A percentile compares a stretch with the other conserved stretches of the same genome.
Conservation (phyloP, 495 filamentous ascomycete genomes). For the Achaetomiella virescens region DNA sequence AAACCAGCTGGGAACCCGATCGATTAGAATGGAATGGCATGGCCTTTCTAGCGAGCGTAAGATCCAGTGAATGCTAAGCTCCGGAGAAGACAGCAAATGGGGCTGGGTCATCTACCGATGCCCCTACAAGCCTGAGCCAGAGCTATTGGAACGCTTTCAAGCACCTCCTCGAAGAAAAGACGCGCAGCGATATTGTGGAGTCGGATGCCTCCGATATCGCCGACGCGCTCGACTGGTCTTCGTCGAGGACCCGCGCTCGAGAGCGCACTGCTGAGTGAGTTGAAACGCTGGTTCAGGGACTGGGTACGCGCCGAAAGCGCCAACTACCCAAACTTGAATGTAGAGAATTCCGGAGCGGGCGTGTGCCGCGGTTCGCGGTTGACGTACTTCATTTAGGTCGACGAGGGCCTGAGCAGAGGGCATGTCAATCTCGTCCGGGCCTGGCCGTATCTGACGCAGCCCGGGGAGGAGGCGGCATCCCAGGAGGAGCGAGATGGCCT, state of each 20-base stretch:
- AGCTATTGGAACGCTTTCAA: not conserved
- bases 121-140: not conserved
- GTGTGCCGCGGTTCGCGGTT: not conserved
- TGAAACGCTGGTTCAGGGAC: not conserved
- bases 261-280: not conserved
- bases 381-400: not conserved
- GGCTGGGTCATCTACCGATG: not conserved
- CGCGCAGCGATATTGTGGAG: not conserved
- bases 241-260: not conserved
- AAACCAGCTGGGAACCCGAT: no score
- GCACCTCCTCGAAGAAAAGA: not conserved
- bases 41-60: not conserved
- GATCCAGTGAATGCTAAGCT: not conserved
- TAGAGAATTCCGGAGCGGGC: not conserved
- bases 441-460: no score
- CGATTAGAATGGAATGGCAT: not conserved
- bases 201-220: not conserved
- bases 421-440: not conserved
- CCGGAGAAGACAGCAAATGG: not conserved
- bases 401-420: not conserved
- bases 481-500: no score
- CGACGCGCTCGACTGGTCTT: not conserved
- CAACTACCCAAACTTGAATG: not conserved
- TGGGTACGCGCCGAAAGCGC: not conserved
- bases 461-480: no score